phyloP scores from a whole-genome alignment of 2,329 filamentous ascomycete species.

The Xylaria sp. region DNA sequence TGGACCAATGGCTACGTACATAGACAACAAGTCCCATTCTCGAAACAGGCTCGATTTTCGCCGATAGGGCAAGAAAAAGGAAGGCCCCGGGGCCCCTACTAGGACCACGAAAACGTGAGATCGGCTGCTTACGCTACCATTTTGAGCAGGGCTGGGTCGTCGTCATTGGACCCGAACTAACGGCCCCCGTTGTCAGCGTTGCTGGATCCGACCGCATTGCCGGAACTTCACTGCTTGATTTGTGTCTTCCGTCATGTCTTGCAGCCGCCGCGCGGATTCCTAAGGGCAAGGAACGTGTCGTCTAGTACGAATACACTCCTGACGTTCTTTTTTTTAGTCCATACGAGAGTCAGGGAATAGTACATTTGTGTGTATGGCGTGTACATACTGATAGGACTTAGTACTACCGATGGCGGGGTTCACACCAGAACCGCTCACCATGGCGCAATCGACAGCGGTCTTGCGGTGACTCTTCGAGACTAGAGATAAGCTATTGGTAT shows the following conservation, averaged over 20 bases:
- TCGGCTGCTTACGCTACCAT: slow-evolving; percentile 24
- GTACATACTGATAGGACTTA: too few relatives aligned
- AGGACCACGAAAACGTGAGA: slow-evolving; percentile 17
- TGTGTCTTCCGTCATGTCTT: neutral
- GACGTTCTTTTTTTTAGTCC: too few relatives aligned
- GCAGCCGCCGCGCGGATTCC: neutral
- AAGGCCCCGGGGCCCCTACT: too few relatives aligned
- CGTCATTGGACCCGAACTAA: slow-evolving; percentile 19
- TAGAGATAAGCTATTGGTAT: too few relatives aligned
- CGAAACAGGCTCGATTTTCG: slow-evolving; percentile 17
- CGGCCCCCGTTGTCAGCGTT: slow-evolving; percentile 18
- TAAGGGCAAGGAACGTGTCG: neutral
- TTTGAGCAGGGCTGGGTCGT: slow-evolving; percentile 14
- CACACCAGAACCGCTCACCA: neutral
- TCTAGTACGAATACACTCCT: too few relatives aligned
- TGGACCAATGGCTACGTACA: slow-evolving; percentile 15
- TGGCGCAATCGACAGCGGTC: neutral
- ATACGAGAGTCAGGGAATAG: too few relatives aligned
- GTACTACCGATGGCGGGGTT: neutral
- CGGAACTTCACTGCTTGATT: slow-evolving; percentile 9
- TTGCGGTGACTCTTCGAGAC: neutral
- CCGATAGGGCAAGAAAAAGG: slow-evolving; percentile 21
- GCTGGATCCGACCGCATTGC: slow-evolving; percentile 19
- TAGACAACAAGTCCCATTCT: slow-evolving; percentile 10
- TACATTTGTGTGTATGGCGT: too few relatives aligned